Evolutionary conservation across 139 green algal genomes (phyloP).

Genomic region (Coelastrella sp.): DNA sequence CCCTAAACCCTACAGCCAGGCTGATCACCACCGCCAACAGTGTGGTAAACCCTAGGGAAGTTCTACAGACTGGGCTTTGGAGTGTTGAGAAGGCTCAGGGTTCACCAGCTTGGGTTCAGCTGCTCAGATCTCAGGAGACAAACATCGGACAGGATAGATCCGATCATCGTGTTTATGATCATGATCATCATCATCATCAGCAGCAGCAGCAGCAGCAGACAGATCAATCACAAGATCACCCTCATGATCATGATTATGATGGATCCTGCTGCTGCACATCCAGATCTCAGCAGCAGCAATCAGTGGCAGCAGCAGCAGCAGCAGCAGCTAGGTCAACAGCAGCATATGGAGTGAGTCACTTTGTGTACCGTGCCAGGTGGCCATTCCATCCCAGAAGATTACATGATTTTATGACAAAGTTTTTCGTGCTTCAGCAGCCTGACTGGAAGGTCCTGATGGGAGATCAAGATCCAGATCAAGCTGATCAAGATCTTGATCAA

Average conservation of each 20-base stretch:
- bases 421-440: slow-evolving; percentile 72
- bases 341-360: slow-evolving; percentile 76
- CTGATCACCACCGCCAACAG: slow-evolving; percentile 56
- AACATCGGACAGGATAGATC: too few relatives aligned
- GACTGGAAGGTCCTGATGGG: slow-evolving; percentile 49
- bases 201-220: slow-evolving; percentile 13
- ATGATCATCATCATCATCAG: too few relatives aligned
- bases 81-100: slow-evolving; percentile 68
- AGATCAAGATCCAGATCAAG: slow-evolving; percentile 2
- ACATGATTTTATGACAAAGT: slow-evolving; percentile 58
- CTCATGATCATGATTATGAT: not conserved
- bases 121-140: slow-evolving; percentile 4
- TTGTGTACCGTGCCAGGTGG: slow-evolving; percentile 73
- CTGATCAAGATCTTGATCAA: slow-evolving; percentile 8
- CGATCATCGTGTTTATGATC: too few relatives aligned
- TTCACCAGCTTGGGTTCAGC: slow-evolving; percentile 74
- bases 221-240: not conserved
- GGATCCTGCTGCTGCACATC: not conserved
- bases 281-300: not conserved
- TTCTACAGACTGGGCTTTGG: slow-evolving; percentile 73
- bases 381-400: slow-evolving; percentile 85
- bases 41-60: slow-evolving; percentile 49
- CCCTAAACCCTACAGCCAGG: slow-evolving; percentile 69
- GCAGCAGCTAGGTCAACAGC: slow-evolving; percentile 21
- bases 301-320: slow-evolving; percentile 41